Conservation (phyloP, 345 rosid genomes). For the Lepidium didymum region DNA sequence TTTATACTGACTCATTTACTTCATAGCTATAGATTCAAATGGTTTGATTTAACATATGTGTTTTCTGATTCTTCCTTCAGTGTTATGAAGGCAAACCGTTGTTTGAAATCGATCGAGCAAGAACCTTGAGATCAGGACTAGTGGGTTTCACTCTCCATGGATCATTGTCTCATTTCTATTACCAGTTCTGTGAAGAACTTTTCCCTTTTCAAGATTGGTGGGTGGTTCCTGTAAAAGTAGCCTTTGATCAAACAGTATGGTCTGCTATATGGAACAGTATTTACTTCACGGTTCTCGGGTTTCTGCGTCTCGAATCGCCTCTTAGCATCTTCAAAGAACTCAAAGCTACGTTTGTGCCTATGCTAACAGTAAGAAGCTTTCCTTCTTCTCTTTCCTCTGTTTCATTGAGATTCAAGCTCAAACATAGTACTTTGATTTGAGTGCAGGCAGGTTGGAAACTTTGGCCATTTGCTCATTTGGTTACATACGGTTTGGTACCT, state of each 20-base stretch:
- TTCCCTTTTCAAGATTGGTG: constrained; percentile 92
- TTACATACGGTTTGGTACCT: constrained; percentile 88
- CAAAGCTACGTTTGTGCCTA: constrained; percentile 72
- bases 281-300: constrained; percentile 60
- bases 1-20: neutral
- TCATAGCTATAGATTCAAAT: neutral
- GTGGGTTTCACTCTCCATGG: constrained; percentile 95
- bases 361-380: constrained; percentile 65
- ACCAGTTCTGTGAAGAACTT: constrained; percentile 86
- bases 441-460: constrained; percentile 98
- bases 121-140: constrained; percentile 85
- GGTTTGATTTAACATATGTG: neutral
- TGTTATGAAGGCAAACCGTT: constrained; percentile 87
- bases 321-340: constrained; percentile 51
- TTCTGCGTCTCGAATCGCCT: constrained; percentile 81
- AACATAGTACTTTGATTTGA: neutral
- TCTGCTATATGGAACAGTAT: constrained; percentile 91
- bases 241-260: constrained; percentile 89
- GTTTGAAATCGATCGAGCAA: constrained; percentile 76
- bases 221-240: constrained; percentile 93
- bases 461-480: constrained; percentile 98
- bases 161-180: constrained; percentile 84
- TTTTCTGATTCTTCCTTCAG: constrained; percentile 24
- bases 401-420: constrained; percentile 4
- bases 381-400: neutral